Evolutionary conservation across 257 asterid genomes (phyloP).

Genomic region (Rubia yunnanensis): DNA sequence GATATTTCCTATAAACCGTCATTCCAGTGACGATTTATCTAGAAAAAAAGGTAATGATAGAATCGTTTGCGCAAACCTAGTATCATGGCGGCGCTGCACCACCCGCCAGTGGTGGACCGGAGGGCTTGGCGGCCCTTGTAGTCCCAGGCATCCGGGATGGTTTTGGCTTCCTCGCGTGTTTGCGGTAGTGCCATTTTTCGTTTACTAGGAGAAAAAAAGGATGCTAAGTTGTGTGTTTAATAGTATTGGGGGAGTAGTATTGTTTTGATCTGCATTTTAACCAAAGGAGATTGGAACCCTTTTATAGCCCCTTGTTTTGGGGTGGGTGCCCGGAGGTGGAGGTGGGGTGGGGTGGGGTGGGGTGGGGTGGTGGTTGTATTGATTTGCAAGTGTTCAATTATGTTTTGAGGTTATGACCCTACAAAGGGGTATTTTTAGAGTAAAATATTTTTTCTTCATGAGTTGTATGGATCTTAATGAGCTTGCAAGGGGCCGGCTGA

Average conservation of each 20-base stretch:
- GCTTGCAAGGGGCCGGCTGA: no score
- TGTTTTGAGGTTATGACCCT: not conserved
- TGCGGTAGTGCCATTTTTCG: slow-evolving; percentile 49
- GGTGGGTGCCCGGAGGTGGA: no score
- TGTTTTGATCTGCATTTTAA: not conserved
- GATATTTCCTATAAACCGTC: no score
- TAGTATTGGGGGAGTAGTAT: not conserved
- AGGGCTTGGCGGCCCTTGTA: slow-evolving; percentile 64
- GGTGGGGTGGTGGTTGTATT: not conserved
- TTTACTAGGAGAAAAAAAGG: not conserved
- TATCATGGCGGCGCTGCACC: slow-evolving; percentile 79
- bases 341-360: slow-evolving; percentile 1
- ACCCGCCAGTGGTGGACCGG: slow-evolving; percentile 67
- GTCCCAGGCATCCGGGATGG: slow-evolving; percentile 72
- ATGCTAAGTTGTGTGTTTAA: not conserved
- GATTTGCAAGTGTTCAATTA: not conserved
- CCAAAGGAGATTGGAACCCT: not conserved
- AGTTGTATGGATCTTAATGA: not conserved
- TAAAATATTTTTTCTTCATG: not conserved
- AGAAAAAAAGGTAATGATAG: not conserved
- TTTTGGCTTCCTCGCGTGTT: slow-evolving; percentile 41
- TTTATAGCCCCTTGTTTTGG: slow-evolving; percentile 19
- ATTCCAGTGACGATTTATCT: no score
- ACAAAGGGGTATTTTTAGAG: not conserved
- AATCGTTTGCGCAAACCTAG: slow-evolving; percentile 33